phyloP scores from a whole-genome alignment of 768 basidiomycete genomes.

The Boletus reticuloceps region DNA sequence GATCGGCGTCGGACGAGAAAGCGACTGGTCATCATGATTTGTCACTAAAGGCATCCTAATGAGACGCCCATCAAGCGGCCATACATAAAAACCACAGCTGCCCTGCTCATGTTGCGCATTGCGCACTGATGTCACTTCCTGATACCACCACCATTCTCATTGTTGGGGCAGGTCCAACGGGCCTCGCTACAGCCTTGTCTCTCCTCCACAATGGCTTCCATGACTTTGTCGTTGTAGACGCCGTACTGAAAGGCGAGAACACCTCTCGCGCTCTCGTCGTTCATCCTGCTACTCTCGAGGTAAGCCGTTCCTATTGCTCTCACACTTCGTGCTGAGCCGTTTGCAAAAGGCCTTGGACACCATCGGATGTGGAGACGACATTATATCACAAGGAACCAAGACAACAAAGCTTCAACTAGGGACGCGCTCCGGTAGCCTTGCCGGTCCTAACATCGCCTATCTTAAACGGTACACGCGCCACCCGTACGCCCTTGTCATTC shows the following conservation, averaged over 20 bases:
- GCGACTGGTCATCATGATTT: background rate
- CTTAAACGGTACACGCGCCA: constrained; percentile 43
- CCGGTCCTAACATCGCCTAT: constrained; percentile 30
- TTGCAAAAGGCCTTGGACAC: constrained; percentile 39
- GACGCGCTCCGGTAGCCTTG: constrained; percentile 29
- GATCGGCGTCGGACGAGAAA: background rate
- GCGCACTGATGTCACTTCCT: constrained; percentile 29
- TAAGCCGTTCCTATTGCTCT: constrained; percentile 2
- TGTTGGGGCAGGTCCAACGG: constrained; percentile 51
- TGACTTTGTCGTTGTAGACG: constrained; percentile 47
- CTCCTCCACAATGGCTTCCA: constrained; percentile 40
- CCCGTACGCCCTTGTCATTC: constrained; percentile 42
- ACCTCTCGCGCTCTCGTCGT: constrained; percentile 47
- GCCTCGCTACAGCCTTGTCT: constrained; percentile 47
- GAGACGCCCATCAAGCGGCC: too few relatives aligned
- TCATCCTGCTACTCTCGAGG: constrained; percentile 58
- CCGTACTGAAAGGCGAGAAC: constrained; percentile 31
- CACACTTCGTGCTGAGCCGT: background rate
- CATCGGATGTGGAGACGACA: constrained; percentile 39
- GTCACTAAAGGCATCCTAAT: too few relatives aligned
- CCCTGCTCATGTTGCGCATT: background rate
- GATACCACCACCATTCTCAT: constrained; percentile 42
- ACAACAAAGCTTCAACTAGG: constrained; percentile 23
- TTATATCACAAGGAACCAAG: constrained; percentile 41
- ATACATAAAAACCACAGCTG: background rate